These are phyloP conservation scores for Monosporozyma yasuniensis DNA, from an alignment of 805 yeast genomes.

Conservation along the genomic window DNA sequence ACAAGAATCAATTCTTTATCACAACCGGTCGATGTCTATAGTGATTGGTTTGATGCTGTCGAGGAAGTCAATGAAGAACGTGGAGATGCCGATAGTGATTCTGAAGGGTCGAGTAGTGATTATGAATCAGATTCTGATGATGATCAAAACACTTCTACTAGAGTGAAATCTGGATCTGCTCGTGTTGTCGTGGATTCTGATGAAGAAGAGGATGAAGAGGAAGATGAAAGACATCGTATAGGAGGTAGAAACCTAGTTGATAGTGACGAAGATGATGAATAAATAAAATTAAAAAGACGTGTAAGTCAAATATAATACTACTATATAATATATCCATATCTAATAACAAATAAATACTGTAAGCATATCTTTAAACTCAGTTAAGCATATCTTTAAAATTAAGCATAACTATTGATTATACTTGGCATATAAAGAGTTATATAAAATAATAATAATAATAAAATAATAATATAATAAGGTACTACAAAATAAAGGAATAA, in stretches of 20 bases:
- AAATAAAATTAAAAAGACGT: neutral
- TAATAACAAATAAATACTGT: neutral
- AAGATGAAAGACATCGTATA: neutral
- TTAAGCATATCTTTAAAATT: neutral
- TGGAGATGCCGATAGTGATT: constrained; percentile 27
- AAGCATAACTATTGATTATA: neutral
- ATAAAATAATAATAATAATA: no score
- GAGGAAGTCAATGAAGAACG: constrained; percentile 46
- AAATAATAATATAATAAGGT: constrained; percentile 2
- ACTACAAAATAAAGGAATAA: constrained; percentile 5
- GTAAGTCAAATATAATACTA: neutral
- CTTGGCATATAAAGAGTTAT: neutral
- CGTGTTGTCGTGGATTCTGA: constrained; percentile 10
- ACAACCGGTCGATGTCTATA: constrained; percentile 89
- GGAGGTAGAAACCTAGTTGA: constrained; percentile 13
- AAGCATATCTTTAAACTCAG: neutral
- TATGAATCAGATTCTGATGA: constrained; percentile 31
- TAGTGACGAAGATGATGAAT: constrained; percentile 16
- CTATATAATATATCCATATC: neutral
- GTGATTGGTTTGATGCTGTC: constrained; percentile 98
- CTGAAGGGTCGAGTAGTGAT: constrained; percentile 26
- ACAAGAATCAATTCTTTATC: constrained; percentile 66
- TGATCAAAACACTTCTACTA: constrained; percentile 12
- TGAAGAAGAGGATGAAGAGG: constrained; percentile 18
- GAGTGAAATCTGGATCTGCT: constrained; percentile 1